phyloP scores from a whole-genome alignment of 202 grass and related monocot genomes.

The Carex sylvatica region DNA sequence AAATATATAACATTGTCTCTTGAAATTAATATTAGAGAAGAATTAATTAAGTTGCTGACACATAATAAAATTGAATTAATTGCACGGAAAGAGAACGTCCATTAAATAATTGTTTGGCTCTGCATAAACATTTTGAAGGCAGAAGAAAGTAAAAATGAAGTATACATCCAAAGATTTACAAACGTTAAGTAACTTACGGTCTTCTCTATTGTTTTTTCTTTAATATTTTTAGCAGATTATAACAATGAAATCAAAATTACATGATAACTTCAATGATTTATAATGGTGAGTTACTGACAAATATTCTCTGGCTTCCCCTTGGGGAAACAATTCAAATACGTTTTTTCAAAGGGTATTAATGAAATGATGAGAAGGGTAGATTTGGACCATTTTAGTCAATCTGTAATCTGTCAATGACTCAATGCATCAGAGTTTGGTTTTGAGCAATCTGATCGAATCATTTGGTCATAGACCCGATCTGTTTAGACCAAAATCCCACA shows the following conservation, averaged over 20 bases:
- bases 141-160: not conserved
- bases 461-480: too few species aligned
- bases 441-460: too few species aligned
- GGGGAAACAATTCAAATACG: not conserved
- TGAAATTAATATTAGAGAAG: too few species aligned
- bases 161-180: not conserved
- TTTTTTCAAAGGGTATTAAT: not conserved
- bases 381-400: not conserved
- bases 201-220: not conserved
- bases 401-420: not conserved
- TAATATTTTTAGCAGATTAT: not conserved
- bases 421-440: not conserved
- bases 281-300: too few species aligned
- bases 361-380: not conserved
- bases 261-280: not conserved
- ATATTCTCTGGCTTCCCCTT: not conserved
- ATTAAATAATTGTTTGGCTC: not conserved
- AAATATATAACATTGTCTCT: too few species aligned
- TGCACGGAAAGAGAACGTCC: not conserved
- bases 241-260: not conserved
- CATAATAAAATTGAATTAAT: too few species aligned
- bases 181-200: not conserved
- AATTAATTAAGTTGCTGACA: too few species aligned
- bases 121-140: not conserved
- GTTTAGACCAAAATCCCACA: too few species aligned